Evolutionary conservation across 2,329 filamentous ascomycete species (phyloP).

Genomic region (Neofusicoccum cordaticola): DNA sequence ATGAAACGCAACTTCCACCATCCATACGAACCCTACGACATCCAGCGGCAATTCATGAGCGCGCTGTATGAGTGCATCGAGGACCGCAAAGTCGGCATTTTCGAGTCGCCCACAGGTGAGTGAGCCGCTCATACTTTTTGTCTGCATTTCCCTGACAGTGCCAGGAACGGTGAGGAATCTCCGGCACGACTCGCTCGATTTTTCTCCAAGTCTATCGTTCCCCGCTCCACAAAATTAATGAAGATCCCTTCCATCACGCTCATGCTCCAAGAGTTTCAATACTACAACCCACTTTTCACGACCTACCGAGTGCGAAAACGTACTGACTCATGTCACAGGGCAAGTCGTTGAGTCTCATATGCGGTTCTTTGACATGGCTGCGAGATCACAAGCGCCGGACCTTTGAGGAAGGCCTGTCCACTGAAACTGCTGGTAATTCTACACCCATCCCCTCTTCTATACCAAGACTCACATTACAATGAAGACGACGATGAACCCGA

Average conservation of each 20-base stretch:
- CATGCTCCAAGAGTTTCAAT: too few relatives aligned
- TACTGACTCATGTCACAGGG: conserved; percentile 49
- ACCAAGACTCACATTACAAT: conserved; percentile 15
- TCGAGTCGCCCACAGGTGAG: conserved; percentile 89
- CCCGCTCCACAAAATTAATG: neutral
- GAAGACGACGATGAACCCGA: conserved; percentile 67
- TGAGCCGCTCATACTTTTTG: neutral
- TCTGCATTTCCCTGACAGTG: neutral
- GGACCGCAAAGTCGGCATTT: conserved; percentile 76
- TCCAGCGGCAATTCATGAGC: conserved; percentile 85
- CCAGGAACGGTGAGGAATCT: conserved; percentile 41
- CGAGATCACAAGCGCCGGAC: conserved; percentile 68
- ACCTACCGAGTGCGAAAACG: too few relatives aligned
- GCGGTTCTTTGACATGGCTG: conserved; percentile 86
- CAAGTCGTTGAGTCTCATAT: conserved; percentile 90
- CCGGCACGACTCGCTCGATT: too few relatives aligned
- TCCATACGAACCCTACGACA: conserved; percentile 81
- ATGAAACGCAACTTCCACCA: conserved; percentile 71
- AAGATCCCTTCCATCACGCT: neutral
- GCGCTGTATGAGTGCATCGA: conserved; percentile 77
- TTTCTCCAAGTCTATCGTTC: too few relatives aligned
- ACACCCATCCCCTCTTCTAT: neutral
- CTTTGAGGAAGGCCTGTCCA: conserved; percentile 54
- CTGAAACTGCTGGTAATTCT: conserved; percentile 39
- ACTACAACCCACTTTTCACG: neutral